These are phyloP conservation scores for Smallanthus sonchifolius DNA, from an alignment of 129 eudicot genomes.

Conservation along the genomic window DNA sequence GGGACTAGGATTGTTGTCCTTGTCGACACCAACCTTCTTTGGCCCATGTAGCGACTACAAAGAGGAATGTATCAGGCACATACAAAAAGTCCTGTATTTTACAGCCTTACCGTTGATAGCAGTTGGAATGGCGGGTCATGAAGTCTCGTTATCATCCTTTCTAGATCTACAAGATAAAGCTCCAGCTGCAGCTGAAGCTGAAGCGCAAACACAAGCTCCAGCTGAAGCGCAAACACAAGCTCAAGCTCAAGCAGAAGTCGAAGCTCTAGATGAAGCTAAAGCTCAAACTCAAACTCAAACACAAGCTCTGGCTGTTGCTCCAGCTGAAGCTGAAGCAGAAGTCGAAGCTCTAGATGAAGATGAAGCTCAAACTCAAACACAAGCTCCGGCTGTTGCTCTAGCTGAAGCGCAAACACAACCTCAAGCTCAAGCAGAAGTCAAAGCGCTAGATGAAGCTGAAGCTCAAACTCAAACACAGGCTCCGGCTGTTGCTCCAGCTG, in stretches of 20 bases:
- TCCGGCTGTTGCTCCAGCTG: no score
- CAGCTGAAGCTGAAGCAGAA: background rate
- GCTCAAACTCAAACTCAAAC: background rate
- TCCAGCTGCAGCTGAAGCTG: background rate
- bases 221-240: background rate
- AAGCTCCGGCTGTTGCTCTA: no score
- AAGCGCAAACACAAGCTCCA: background rate
- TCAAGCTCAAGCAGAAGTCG: no score
- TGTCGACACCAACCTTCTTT: slow-evolving; percentile 58
- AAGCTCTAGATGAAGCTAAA: no score
- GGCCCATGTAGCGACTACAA: slow-evolving; percentile 41
- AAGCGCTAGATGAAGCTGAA: no score
- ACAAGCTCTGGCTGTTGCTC: background rate
- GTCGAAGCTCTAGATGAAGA: no score
- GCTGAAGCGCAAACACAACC: no score
- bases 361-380: background rate
- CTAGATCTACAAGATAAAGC: slow-evolving; percentile 19
- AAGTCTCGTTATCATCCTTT: slow-evolving; percentile 25
- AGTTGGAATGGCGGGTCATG: slow-evolving; percentile 54
- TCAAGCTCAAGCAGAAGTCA: no score
- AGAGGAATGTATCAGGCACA: slow-evolving; percentile 43
- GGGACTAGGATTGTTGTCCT: slow-evolving; percentile 59
- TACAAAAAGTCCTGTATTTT: slow-evolving; percentile 46
- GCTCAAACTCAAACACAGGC: no score
- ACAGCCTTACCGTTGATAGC: slow-evolving; percentile 43